A percentile compares a stretch with the other conserved stretches of the same genome.
phyloP scores from a whole-genome alignment of 2,329 filamentous ascomycete genomes.

The Alternaria atra region DNA sequence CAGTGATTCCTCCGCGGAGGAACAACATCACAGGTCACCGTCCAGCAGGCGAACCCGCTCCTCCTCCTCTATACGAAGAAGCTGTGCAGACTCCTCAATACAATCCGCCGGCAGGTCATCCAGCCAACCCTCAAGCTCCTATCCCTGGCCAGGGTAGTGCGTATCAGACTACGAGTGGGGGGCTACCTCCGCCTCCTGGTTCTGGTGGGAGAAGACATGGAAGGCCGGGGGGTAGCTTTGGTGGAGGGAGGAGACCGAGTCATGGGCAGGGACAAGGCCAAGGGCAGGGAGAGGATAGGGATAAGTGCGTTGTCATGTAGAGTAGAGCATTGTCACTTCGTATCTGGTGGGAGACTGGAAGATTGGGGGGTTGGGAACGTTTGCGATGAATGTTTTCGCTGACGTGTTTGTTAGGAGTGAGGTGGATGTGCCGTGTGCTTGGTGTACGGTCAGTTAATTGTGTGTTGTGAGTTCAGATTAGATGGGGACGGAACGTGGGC shows the following conservation, averaged over 20 bases:
- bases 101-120: slow-evolving; percentile 59
- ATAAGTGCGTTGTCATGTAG: slow-evolving; percentile 49
- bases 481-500: background rate
- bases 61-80: slow-evolving; percentile 73
- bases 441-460: background rate
- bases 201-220: slow-evolving; percentile 21
- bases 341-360: background rate
- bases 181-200: slow-evolving; percentile 22
- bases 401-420: background rate
- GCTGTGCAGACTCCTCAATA: slow-evolving; percentile 66
- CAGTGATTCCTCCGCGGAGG: slow-evolving; percentile 57
- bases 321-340: background rate
- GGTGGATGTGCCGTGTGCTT: background rate
- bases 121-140: slow-evolving; percentile 50
- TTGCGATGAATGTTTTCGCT: background rate
- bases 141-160: slow-evolving; percentile 38
- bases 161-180: slow-evolving; percentile 29
- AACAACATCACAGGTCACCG: slow-evolving; percentile 50
- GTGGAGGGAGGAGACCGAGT: background rate
- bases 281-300: slow-evolving; percentile 31
- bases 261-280: background rate
- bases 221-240: background rate
- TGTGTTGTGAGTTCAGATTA: background rate
- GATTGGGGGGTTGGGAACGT: background rate
- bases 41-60: slow-evolving; percentile 59